Evolutionary conservation across 1,284 basidiomycete genomes (phyloP), one percentile per base, ranked within the genome.

Genomic region (Cutaneotrichosporon sp.): DNA sequence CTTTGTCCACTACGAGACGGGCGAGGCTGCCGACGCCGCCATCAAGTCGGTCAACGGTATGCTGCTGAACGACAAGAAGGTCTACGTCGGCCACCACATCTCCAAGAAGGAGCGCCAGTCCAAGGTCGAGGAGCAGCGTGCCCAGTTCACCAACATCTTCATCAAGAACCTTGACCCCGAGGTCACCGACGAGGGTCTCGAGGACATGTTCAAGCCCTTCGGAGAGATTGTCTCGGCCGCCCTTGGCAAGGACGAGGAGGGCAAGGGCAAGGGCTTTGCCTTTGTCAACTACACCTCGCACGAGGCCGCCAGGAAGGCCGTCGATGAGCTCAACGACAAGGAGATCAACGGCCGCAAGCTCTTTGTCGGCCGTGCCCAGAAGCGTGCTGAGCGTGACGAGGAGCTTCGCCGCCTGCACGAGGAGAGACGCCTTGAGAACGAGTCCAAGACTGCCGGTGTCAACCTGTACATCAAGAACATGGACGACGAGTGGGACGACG

Each of bases 21-120:
- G 87, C 54, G 96, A 98, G 78, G 89, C 94, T 41, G 93, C 94
- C 58, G 90, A 96, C 26, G 86, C 84, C 54, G 92, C 93, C 62
- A 98, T 99, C 82, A 90, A 96, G 79, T 88, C 91, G 58, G 96
- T 98, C 75, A 97, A 99, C 76, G 93, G 94, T 63, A 99, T 99
- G 96, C 78, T 98, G 58, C 80, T 99, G 72, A 98, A 98, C 78
- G 96, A 98, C 80, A 94, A 93, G 80, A 94, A 97, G 80, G 96
- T 99, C 67, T 99, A 87, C 70, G 96, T 99, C 67, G 96, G 94
- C 55, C 84, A 93, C 74, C 94, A 98, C 79, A 88, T 98, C 73
- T 92, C 92, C 58, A 90, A 90, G 81, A 97, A 96, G 85, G 92
- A 97, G 78, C 87, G 92, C 64, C 89, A 94, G 79, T 91, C 92